Evolutionary conservation across 495 filamentous ascomycete genomes (phyloP), one percentile per base, ranked within the genome.

Genomic region (Clohesyomyces aquaticus): DNA sequence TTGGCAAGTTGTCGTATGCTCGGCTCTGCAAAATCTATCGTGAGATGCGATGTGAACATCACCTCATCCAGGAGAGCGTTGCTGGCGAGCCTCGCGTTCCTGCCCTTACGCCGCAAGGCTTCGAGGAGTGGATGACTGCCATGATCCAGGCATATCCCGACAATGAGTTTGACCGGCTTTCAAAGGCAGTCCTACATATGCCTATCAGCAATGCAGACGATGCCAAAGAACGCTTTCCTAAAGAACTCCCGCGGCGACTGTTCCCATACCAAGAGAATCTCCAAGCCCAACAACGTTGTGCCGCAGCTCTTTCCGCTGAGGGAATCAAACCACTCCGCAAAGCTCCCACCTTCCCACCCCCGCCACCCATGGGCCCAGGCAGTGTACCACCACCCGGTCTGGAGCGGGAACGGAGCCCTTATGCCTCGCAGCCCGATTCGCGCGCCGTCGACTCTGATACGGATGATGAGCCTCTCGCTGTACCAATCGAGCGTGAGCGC

Each of bases 71-170:
- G 63, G 66, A 69, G 14, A 25, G 56, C 35, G 18, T 58, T 28
- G 53, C 66, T 10, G 79, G 83, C 49, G 75, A 80, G 55, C 91
- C 93, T 3, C 82, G 82, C 46, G 81, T 91, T 29, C 93, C 93
- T 1, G 88, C 83, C 14, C 78, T 97, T 16, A 96, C 93, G 1
- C 88, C 90, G 1, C 69, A 79, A 27, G 93, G 93, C 2, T 98
- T 96, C 72, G 81, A 88, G 61, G 76, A 76, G 55, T 96, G 89
- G 86, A 85, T 88, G 73, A 91, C 89, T 0, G 76, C 85, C 21
- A 80, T 88, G 75, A 88, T 96, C 50, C 84, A 85, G 67, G 88
- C 90, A 14, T 81, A 91, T 66, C 93, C 93, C 1, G 85, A 91
- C 35, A 82, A 84, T 47, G 93, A 98, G 75, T 87, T 85, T 61